phyloP scores from a whole-genome alignment of 2,329 filamentous ascomycete species.

The Alternaria sp. region DNA sequence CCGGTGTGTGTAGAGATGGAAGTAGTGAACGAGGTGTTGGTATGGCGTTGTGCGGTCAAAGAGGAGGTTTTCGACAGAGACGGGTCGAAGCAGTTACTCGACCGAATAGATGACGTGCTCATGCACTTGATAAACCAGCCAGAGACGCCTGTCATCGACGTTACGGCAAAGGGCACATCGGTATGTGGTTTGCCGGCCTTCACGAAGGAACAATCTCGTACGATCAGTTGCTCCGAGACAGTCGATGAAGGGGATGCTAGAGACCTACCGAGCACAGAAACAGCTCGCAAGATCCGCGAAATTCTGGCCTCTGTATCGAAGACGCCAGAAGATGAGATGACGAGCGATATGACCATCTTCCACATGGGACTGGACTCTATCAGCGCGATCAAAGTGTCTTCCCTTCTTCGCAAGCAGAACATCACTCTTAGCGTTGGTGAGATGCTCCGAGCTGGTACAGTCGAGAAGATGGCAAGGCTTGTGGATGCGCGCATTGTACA shows the following conservation, averaged over 20 bases:
- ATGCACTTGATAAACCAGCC: constrained; percentile 62
- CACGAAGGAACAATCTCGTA: constrained; percentile 32
- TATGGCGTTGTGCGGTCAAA: constrained; percentile 79
- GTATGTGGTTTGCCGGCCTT: constrained; percentile 69
- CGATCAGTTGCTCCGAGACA: not conserved
- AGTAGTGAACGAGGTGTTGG: constrained; percentile 60
- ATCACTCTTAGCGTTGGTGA: constrained; percentile 73
- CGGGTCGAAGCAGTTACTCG: constrained; percentile 63
- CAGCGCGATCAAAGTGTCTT: constrained; percentile 83
- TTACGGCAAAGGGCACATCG: constrained; percentile 62
- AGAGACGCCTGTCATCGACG: constrained; percentile 63
- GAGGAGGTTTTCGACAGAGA: constrained; percentile 59
- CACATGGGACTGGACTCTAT: constrained; percentile 91
- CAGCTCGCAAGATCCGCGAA: constrained; percentile 55
- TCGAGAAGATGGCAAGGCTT: constrained; percentile 68
- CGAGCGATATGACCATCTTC: constrained; percentile 72
- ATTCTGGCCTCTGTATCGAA: constrained; percentile 67
- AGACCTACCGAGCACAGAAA: constrained; percentile 38
- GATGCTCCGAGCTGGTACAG: constrained; percentile 71
- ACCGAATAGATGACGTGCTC: constrained; percentile 68
- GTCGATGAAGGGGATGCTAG: not conserved
- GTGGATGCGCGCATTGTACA: constrained; percentile 30
- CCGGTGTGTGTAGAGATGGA: constrained; percentile 85
- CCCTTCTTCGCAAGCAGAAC: constrained; percentile 70
- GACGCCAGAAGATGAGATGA: constrained; percentile 66